Base-by-base conservation (phyloP, 2,329 filamentous ascomycete species). In the Fonsecaea monophora region DNA sequence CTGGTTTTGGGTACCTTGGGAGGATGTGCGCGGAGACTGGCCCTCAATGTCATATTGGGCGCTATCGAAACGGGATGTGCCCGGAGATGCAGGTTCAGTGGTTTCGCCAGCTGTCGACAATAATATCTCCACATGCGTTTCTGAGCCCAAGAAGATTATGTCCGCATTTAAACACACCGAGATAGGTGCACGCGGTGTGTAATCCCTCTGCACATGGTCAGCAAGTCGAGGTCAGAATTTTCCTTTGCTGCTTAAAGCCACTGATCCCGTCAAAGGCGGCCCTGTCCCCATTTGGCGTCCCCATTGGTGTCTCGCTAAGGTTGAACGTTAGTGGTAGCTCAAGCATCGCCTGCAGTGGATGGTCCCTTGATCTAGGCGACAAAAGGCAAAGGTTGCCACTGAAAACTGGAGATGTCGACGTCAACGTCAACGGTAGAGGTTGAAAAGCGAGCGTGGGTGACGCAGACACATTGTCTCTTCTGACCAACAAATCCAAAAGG, bases 1-100 rank as follows among this genome's bases (percentile, higher is more conserved):
- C 66, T 65, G 21, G 35, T 50, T n/a, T 38, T 60, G 4, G 32
- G 18, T 5, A 64, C 53, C 53, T 61, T 68, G 40, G 63, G 57
- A 30, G 38, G 53, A 50, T 21, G 25, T 12, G 25, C 8, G 32
- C 4, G 42, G 35, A 32, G 30, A 25, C 8, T 25, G 15, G 15
- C 32, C n/a, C 64, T 58, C 12, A 62, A 59, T n/a, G 66, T 70
- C 67, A 67, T 64, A 5, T n/a, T 62, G 53, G 34, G 12, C 45
- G 21, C 18, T 50, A 50, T 50, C 13, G 45, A 50, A 18, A 25
- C 6, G 45, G 45, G 8, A 25, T 25, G 45, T 25, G 45, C 45
- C 45, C 18, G 18, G 9, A 50, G 8, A 4, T 25, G 53, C 34
- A 8, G 37, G 6, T 32, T 32, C 25, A 18, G 30, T n/a, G 53